phyloP scores from a whole-genome alignment of 148 eudicot genomes.

The Heliamphora exappendiculata region DNA sequence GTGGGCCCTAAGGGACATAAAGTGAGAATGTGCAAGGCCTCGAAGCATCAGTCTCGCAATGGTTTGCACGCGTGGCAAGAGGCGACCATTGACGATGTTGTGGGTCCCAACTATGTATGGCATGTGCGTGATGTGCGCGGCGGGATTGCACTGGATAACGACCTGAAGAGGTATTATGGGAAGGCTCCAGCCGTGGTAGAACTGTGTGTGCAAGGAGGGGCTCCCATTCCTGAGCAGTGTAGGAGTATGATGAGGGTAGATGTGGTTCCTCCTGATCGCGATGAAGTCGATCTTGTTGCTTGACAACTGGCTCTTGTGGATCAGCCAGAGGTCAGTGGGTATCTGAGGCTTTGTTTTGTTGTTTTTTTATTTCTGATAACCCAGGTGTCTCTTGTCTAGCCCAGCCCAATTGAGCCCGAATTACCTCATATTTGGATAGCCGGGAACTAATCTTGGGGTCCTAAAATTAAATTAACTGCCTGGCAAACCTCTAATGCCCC shows the following conservation, averaged over 20 bases:
- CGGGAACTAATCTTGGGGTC: too few relatives aligned
- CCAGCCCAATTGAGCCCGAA: too few relatives aligned
- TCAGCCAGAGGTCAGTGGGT: too few relatives aligned
- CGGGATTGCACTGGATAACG: conserved; percentile 38
- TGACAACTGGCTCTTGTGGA: conserved; percentile 17
- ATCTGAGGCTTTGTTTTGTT: neutral
- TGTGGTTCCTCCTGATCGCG: conserved; percentile 60
- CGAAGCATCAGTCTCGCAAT: conserved; percentile 58
- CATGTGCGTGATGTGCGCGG: conserved; percentile 39
- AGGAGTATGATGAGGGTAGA: conserved; percentile 64
- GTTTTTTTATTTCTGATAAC: too few relatives aligned
- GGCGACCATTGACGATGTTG: conserved; percentile 52
- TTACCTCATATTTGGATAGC: too few relatives aligned
- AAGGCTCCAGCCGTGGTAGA: conserved; percentile 65
- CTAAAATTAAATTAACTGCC: too few relatives aligned
- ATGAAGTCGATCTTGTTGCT: conserved; percentile 68
- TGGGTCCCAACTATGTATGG: conserved; percentile 69
- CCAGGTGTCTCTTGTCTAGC: too few relatives aligned
- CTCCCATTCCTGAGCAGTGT: conserved; percentile 43
- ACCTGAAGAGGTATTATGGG: conserved; percentile 48
- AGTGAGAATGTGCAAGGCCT: conserved; percentile 55
- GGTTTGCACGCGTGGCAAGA: conserved; percentile 73
- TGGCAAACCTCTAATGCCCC: too few relatives aligned
- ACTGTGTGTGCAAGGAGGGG: conserved; percentile 65
- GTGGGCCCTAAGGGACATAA: conserved; percentile 70